Evolutionary conservation across 2,329 filamentous ascomycete species (phyloP).

Genomic region (Alternaria hordeiaustralica): DNA sequence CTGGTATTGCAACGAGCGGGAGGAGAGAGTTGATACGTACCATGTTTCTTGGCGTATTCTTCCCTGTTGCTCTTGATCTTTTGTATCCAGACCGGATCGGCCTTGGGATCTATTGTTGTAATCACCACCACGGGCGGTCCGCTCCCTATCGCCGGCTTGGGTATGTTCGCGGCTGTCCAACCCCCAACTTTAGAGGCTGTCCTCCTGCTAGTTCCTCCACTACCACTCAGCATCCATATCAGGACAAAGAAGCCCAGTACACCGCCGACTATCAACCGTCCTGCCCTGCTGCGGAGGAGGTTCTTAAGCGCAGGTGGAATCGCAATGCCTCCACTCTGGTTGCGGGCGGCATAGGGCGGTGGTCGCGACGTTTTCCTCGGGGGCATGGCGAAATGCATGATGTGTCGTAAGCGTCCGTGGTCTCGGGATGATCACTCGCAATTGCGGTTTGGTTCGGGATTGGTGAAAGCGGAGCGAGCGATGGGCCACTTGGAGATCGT

Average conservation of each 20-base stretch:
- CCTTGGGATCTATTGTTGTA: constrained; percentile 76
- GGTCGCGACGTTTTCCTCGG: constrained; percentile 82
- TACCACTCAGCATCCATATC: constrained; percentile 46
- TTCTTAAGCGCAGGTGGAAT: constrained; percentile 56
- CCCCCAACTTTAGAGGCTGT: constrained; percentile 11
- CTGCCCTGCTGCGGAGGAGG: constrained; percentile 63
- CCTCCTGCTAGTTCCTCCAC: constrained; percentile 26
- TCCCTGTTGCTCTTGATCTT: constrained; percentile 82
- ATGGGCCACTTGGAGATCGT: constrained; percentile 14
- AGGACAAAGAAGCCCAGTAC: constrained; percentile 62
- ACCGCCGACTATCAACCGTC: constrained; percentile 61
- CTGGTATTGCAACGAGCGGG: background rate
- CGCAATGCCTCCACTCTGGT: constrained; percentile 49
- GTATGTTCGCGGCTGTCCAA: constrained; percentile 24
- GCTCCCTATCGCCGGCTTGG: constrained; percentile 51
- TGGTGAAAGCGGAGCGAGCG: constrained; percentile 27
- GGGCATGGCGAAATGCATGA: constrained; percentile 87
- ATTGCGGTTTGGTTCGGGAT: constrained; percentile 3
- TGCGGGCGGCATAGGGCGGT: constrained; percentile 71
- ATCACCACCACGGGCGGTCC: constrained; percentile 73
- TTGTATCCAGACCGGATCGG: constrained; percentile 71
- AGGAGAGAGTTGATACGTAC: constrained; percentile 53
- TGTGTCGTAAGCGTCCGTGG: constrained; percentile 24
- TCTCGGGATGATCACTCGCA: constrained; percentile 23
- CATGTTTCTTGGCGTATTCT: constrained; percentile 84